These are phyloP conservation scores for Phoma sp. DNA, from an alignment of 2,329 filamentous ascomycete species.

Conservation along the genomic window DNA sequence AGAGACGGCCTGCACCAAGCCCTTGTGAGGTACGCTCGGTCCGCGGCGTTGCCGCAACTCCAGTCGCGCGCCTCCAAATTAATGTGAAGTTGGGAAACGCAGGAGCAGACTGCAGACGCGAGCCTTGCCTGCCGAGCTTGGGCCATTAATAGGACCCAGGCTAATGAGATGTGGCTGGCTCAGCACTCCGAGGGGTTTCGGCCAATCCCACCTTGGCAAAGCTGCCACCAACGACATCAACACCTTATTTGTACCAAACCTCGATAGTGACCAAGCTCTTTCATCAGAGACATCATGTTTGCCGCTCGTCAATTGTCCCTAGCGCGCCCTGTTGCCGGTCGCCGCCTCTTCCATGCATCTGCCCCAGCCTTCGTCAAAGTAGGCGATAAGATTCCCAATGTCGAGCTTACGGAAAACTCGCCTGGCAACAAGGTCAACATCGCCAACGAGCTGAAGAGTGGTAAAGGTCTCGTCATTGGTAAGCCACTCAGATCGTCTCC, in stretches of 20 bases:
- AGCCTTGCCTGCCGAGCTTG: slow-evolving; percentile 11
- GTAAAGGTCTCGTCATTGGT: slow-evolving; percentile 78
- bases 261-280: slow-evolving; percentile 6
- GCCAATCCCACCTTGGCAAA: slow-evolving; percentile 7
- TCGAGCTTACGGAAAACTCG: slow-evolving; percentile 82
- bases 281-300: slow-evolving; percentile 26
- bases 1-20: not conserved
- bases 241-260: slow-evolving; percentile 6
- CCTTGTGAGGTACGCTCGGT: not conserved
- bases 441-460: slow-evolving; percentile 71
- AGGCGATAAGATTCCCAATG: slow-evolving; percentile 79
- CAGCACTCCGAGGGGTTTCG: slow-evolving; percentile 2
- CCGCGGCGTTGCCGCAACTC: not conserved
- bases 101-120: slow-evolving; percentile 6
- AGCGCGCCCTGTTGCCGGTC: slow-evolving; percentile 27
- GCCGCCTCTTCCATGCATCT: slow-evolving; percentile 68
- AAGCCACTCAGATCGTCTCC: slow-evolving; percentile 16
- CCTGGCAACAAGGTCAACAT: slow-evolving; percentile 92
- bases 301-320: slow-evolving; percentile 35
- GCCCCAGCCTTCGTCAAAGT: slow-evolving; percentile 71
- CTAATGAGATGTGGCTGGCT: slow-evolving; percentile 13
- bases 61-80: not conserved
- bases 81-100: not conserved
- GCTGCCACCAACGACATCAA: slow-evolving; percentile 19
- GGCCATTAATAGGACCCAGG: not conserved